Evolutionary conservation across 1,284 basidiomycete genomes (phyloP).

Genomic region (Spongispora temasekensis): DNA sequence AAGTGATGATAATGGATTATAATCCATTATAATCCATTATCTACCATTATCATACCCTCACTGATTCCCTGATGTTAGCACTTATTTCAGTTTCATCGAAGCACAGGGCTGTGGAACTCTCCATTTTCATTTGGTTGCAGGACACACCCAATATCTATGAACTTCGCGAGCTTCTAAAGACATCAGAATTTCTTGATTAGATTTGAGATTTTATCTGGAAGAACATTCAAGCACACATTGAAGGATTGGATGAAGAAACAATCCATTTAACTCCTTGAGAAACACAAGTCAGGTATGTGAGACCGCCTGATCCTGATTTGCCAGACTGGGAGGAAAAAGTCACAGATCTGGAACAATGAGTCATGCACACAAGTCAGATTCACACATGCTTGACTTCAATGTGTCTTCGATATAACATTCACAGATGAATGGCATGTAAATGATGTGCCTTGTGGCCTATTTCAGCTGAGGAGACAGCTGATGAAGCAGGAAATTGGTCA

Average conservation of each 20-base stretch:
- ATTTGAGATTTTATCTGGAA: background rate
- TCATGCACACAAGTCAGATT: constrained; percentile 4
- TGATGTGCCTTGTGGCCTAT: background rate
- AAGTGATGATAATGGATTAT: no score
- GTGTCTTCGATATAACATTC: constrained; percentile 2
- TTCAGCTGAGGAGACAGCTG: background rate
- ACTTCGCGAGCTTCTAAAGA: background rate
- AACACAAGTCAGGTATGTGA: constrained; percentile 5
- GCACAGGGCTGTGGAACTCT: background rate
- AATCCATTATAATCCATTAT: no score
- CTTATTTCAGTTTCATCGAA: background rate
- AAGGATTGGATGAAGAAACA: constrained; percentile 4
- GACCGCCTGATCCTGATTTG: background rate
- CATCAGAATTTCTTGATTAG: background rate
- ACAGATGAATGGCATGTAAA: constrained; percentile 10
- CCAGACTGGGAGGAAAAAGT: background rate
- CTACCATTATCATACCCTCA: no score
- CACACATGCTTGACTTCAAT: constrained; percentile 5
- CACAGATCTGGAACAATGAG: background rate
- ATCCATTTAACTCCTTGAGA: background rate
- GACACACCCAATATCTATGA: background rate
- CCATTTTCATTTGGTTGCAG: background rate
- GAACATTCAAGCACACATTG: background rate
- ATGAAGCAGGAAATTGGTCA: background rate
- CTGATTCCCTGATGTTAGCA: no score